Evolutionary conservation across 2,329 filamentous ascomycete species (phyloP).

Genomic region (Curvularia sp.): DNA sequence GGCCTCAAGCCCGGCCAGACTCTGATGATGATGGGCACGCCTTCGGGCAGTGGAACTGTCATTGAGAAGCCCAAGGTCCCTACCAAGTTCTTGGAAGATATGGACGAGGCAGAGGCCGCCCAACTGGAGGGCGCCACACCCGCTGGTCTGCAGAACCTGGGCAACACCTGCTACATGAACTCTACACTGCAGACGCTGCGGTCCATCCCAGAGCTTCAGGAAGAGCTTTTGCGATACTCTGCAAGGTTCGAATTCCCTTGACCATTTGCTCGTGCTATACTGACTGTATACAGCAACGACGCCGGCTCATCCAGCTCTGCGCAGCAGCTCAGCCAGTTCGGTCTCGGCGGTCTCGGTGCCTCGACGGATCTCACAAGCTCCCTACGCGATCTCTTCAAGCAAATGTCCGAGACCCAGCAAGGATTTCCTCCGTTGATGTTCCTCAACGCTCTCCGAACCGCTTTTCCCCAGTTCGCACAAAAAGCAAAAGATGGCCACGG

Average conservation of each 20-base stretch:
- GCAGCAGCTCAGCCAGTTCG: conserved; percentile 57
- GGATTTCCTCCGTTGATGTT: conserved; percentile 86
- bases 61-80: conserved; percentile 76
- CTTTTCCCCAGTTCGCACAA: conserved; percentile 93
- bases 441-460: conserved; percentile 76
- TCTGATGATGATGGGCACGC: conserved; percentile 97
- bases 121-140: conserved; percentile 83
- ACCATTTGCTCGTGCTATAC: background rate
- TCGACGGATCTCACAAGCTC: conserved; percentile 77
- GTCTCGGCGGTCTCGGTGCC: conserved; percentile 64
- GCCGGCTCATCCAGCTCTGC: conserved; percentile 45
- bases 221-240: conserved; percentile 72
- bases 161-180: conserved; percentile 99
- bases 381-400: conserved; percentile 82
- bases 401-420: conserved; percentile 87
- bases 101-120: conserved; percentile 92
- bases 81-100: conserved; percentile 92
- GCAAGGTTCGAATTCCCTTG: conserved; percentile 39
- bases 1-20: conserved; percentile 84
- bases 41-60: conserved; percentile 69
- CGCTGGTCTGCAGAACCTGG: conserved; percentile 86
- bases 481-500: conserved; percentile 80
- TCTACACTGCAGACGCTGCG: conserved; percentile 92
- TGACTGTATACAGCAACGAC: conserved; percentile 33
- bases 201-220: conserved; percentile 87